Evolutionary conservation across 257 asterid species (phyloP).

Genomic region (Nyctanthes arbortristis): DNA sequence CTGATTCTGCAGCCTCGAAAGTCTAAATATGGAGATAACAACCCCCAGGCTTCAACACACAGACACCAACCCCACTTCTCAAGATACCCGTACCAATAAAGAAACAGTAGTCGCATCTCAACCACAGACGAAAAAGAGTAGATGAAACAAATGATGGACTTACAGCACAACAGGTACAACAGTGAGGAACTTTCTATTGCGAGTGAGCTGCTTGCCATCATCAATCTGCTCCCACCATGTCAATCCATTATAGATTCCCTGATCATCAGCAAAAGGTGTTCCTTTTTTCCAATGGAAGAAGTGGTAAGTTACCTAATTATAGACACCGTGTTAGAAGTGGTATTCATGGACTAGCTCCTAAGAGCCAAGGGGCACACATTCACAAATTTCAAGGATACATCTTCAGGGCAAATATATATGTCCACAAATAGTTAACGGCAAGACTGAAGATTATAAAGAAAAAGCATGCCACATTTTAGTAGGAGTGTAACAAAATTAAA

Average conservation of each 20-base stretch:
- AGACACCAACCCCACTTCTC: neutral
- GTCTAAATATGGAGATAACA: neutral
- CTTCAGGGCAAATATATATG: neutral
- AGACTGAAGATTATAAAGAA: neutral
- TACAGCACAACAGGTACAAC: conserved; percentile 93
- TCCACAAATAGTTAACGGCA: neutral
- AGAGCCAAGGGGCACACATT: neutral
- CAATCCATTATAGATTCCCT: conserved; percentile 81
- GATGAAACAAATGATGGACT: conserved; percentile 31
- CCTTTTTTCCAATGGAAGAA: conserved; percentile 96
- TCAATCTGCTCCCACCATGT: conserved; percentile 99
- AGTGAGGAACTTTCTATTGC: conserved; percentile 85
- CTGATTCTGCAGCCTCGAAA: neutral
- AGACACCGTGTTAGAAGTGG: no score
- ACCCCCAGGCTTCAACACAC: neutral
- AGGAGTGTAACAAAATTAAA: neutral
- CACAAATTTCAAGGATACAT: neutral
- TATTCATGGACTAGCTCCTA: neutral
- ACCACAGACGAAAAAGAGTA: neutral
- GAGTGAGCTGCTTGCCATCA: conserved; percentile 89
- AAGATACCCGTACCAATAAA: neutral
- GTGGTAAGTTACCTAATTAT: conserved; percentile 70
- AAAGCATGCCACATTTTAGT: neutral
- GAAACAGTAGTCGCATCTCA: neutral
- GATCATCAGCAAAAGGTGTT: conserved; percentile 94